These are phyloP conservation scores for Phialophora verrucosa DNA, from an alignment of 2,329 filamentous ascomycete species.

Conservation along the genomic window DNA sequence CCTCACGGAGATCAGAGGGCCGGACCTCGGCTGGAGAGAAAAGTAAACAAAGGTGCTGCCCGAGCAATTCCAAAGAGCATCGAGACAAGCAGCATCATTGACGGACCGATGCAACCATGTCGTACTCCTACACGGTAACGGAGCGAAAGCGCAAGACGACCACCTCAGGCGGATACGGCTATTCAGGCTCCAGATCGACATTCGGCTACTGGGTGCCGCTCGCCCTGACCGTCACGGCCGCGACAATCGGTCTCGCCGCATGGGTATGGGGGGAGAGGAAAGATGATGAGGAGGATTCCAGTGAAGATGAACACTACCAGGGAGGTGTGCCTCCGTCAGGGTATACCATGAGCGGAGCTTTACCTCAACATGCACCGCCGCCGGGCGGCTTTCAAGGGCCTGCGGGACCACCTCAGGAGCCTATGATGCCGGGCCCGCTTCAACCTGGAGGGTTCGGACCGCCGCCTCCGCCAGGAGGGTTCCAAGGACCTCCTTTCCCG, in stretches of 20 bases:
- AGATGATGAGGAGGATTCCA: constrained; percentile 67
- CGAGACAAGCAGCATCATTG: neutral
- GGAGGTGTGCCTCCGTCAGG: constrained; percentile 57
- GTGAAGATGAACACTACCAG: constrained; percentile 62
- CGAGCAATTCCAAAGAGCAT: neutral
- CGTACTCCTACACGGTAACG: constrained; percentile 37
- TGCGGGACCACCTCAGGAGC: constrained; percentile 22
- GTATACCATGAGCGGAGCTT: constrained; percentile 42
- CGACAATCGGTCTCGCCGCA: constrained; percentile 81
- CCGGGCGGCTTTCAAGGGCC: constrained; percentile 38
- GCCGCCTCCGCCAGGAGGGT: constrained; percentile 40
- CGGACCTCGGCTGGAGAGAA: constrained; percentile 23
- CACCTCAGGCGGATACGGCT: constrained; percentile 46
- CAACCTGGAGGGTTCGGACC: constrained; percentile 40
- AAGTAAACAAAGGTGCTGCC: constrained; percentile 23
- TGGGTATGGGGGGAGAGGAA: constrained; percentile 94
- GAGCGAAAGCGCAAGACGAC: constrained; percentile 37
- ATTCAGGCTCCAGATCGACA: constrained; percentile 49
- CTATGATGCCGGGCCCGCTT: constrained; percentile 36
- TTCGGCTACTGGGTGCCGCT: constrained; percentile 85
- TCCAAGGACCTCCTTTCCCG: constrained; percentile 39
- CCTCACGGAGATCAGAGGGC: neutral
- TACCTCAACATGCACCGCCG: constrained; percentile 43
- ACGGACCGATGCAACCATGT: constrained; percentile 25
- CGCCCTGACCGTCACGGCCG: constrained; percentile 82